Percentiles rank a stretch among this genome's conserved stretches.
Conservation (phyloP, 108 stramenopile genomes). For the Skeletonema potamos region DNA sequence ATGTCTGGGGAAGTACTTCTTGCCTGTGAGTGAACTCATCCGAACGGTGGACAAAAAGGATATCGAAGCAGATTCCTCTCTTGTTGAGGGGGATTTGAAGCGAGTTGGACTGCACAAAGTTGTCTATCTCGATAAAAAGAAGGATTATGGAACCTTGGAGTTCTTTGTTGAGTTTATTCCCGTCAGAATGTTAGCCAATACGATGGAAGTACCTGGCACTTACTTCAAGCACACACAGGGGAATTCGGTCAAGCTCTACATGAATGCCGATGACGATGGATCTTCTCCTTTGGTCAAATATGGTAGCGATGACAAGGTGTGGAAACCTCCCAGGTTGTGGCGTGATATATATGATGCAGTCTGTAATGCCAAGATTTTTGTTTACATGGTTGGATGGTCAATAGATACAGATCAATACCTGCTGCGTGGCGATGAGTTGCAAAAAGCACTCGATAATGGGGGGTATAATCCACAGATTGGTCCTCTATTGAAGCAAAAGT, state of each 20-base stretch:
- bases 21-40: constrained; percentile 47
- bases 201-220: constrained; percentile 45
- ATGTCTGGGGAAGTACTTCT: constrained; percentile 41
- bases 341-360: constrained; percentile 51
- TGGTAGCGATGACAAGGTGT: constrained; percentile 37
- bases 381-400: constrained; percentile 50
- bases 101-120: constrained; percentile 51
- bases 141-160: constrained; percentile 40
- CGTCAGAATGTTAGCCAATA: constrained; percentile 23
- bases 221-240: constrained; percentile 40
- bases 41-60: constrained; percentile 17
- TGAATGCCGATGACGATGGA: constrained; percentile 55
- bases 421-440: constrained; percentile 40
- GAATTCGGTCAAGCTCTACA: constrained; percentile 48
- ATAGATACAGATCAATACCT: constrained; percentile 43
- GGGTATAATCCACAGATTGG: constrained; percentile 43
- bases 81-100: constrained; percentile 32
- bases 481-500: constrained; percentile 38
- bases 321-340: constrained; percentile 40
- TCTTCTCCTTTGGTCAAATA: constrained; percentile 40
- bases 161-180: constrained; percentile 60
- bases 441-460: neutral
- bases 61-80: constrained; percentile 8
- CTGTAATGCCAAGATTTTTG: constrained; percentile 47
- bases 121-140: constrained; percentile 44